These are phyloP conservation scores for Plasmodium malariae DNA, from an alignment of 169 alveolate species.

Conservation along the genomic window DNA sequence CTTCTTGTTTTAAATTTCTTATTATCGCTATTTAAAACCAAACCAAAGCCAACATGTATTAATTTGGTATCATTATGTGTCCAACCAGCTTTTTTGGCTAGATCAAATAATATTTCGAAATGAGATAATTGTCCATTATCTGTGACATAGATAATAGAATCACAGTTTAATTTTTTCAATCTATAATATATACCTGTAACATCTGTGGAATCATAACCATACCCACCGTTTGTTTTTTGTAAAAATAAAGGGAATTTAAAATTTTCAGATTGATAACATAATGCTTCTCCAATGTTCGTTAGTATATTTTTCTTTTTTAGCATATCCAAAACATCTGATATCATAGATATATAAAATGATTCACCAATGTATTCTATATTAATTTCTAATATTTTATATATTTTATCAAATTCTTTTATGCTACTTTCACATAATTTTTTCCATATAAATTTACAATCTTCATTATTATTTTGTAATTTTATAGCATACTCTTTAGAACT, in stretches of 20 bases:
- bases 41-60: constrained; percentile 98
- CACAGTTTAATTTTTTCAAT: constrained; percentile 83
- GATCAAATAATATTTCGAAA: constrained; percentile 94
- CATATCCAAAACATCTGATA: constrained; percentile 89
- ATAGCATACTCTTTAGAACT: constrained; percentile 89
- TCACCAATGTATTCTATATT: constrained; percentile 94
- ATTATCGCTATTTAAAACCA: constrained; percentile 95
- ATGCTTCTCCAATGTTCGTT: constrained; percentile 95
- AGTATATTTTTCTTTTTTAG: constrained; percentile 88
- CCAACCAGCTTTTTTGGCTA: constrained; percentile 93
- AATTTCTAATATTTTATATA: constrained; percentile 90
- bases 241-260: constrained; percentile 94
- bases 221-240: constrained; percentile 98
- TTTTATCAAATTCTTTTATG: constrained; percentile 86
- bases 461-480: constrained; percentile 92
- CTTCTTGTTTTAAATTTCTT: constrained; percentile 97
- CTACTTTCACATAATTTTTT: constrained; percentile 90
- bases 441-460: constrained; percentile 90
- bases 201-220: constrained; percentile 99
- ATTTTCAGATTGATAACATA: constrained; percentile 91
- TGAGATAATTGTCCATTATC: constrained; percentile 97
- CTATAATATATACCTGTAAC: constrained; percentile 88
- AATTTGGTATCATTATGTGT: constrained; percentile 79
- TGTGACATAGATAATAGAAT: constrained; percentile 96
- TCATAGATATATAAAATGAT: constrained; percentile 94